phyloP scores from a whole-genome alignment of 345 rosid genomes.

The Gossypium arboreum region DNA sequence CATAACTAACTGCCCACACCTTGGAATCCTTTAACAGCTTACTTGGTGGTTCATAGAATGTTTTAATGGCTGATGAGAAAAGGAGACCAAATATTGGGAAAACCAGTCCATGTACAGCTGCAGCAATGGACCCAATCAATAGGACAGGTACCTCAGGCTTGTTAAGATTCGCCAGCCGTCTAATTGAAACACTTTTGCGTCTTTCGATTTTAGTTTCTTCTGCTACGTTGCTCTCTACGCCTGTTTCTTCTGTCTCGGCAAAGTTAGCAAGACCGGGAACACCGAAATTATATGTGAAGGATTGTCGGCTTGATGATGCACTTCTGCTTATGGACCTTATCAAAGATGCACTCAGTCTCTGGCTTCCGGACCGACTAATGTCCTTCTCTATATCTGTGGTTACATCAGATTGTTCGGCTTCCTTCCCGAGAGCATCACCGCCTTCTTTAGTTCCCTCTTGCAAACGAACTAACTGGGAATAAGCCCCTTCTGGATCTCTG shows the following conservation, averaged over 20 bases:
- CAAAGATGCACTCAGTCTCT: slow-evolving; percentile 24
- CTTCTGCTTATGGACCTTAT: slow-evolving; percentile 38
- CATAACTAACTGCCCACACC: slow-evolving; percentile 50
- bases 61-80: slow-evolving; percentile 57
- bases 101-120: slow-evolving; percentile 51
- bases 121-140: slow-evolving; percentile 55
- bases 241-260: slow-evolving; percentile 18
- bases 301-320: slow-evolving; percentile 40
- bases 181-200: slow-evolving; percentile 46
- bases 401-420: slow-evolving; percentile 5
- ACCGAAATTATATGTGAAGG: slow-evolving; percentile 34
- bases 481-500: slow-evolving; percentile 60
- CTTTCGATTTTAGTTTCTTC: slow-evolving; percentile 15
- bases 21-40: slow-evolving; percentile 50
- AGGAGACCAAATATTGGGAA: slow-evolving; percentile 77
- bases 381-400: slow-evolving; percentile 13
- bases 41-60: slow-evolving; percentile 51
- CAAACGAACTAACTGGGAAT: slow-evolving; percentile 66
- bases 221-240: slow-evolving; percentile 2
- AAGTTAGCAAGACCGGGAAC: slow-evolving; percentile 29
- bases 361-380: slow-evolving; percentile 28
- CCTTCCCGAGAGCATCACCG: slow-evolving; percentile 20
- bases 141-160: slow-evolving; percentile 63
- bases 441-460: slow-evolving; percentile 57
- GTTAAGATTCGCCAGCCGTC: slow-evolving; percentile 61